Conservation (phyloP, 1,284 basidiomycete genomes). For the Sporisorium exsertum region DNA sequence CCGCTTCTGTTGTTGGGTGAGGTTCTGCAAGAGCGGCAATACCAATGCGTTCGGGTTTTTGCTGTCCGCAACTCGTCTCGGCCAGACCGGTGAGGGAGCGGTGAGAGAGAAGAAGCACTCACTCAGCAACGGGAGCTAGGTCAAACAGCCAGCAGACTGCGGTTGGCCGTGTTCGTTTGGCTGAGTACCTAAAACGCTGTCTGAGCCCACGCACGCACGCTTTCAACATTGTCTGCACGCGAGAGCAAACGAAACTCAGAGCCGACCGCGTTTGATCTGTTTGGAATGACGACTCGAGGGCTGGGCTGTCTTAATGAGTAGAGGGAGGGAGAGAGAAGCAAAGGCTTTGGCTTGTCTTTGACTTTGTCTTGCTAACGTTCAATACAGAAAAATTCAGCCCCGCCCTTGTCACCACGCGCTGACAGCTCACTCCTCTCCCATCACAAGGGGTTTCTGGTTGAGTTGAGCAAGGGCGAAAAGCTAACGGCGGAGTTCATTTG, state of each 20-base stretch:
- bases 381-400: neutral
- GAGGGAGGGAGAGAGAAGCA: too few relatives aligned
- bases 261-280: neutral
- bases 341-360: neutral
- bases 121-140: too few relatives aligned
- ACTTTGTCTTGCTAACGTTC: neutral
- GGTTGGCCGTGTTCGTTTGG: too few relatives aligned
- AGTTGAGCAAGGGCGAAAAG: neutral
- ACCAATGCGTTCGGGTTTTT: too few relatives aligned
- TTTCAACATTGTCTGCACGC: neutral
- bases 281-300: neutral
- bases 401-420: neutral
- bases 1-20: neutral
- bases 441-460: neutral
- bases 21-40: neutral
- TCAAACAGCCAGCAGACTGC: too few relatives aligned
- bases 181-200: too few relatives aligned
- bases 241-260: constrained; percentile 1
- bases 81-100: too few relatives aligned
- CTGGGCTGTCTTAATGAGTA: too few relatives aligned
- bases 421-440: neutral
- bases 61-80: neutral
- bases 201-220: neutral
- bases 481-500: neutral
- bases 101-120: too few relatives aligned